Evolutionary conservation across 2,329 filamentous ascomycete genomes (phyloP), one percentile per base, ranked within the genome.

Genomic region (Mariannaea elegans): DNA sequence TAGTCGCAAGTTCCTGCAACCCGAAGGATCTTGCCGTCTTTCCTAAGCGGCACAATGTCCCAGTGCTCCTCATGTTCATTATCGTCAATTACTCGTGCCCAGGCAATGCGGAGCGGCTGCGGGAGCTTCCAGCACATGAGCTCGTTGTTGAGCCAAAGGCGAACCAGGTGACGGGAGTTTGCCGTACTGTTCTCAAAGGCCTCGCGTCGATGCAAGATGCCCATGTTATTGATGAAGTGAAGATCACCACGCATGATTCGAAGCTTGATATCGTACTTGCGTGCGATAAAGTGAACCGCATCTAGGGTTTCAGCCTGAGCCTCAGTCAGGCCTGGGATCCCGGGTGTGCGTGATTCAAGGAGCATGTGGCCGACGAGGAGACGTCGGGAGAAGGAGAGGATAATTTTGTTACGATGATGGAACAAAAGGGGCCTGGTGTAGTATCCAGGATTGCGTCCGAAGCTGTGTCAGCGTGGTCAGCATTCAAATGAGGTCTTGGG

Each of bases 241-340:
- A 85, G 76, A 62, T 84, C 82, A 0, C 81, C 81, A 47, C 76
- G 76, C 24, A 77, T 71, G 24, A 81, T 79, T 50, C 76, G 67
- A 8, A 78, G 77, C 13, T 76, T 71, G 6, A 78, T 72, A 13
- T 72, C 74, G 61, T 76, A 77, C 39, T 72, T 76, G 44, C 79
- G 76, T 4, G 77, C 79, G 0, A 78, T 71, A 52, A 77, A 79
- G 59, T 83, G 78, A 32, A 83, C 61, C 0, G 79, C 76, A 58
- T 82, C 80, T 3, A 83, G 73, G 0, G 81, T 81, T 62, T 82
- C 80, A 8, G 78, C 76, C 58, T 83, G 81, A 0, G 77, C 76
- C 55, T 81, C 77, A 1, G 76, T 80, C 55, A 82, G 78, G 14
- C 84, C 79, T 14, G 86, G 85, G 46, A 88, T 82, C n/a, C 39